Conservation (phyloP, 768 basidiomycete genomes). For the Suillus weaverae region DNA sequence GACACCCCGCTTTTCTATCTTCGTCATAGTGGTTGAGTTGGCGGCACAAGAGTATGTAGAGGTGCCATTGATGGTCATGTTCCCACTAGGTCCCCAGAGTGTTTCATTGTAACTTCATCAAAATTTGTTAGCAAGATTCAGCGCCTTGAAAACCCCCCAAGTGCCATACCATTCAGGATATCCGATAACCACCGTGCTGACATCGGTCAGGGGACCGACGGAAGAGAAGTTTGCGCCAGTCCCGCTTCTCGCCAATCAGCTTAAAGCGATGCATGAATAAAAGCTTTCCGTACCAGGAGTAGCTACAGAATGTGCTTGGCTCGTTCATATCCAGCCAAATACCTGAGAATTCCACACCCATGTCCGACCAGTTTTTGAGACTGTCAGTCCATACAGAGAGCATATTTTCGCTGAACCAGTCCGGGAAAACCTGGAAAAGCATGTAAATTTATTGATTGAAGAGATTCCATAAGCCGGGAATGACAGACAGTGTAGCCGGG, state of each 20-base stretch:
- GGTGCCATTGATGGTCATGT: conserved; percentile 69
- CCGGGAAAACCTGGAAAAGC: conserved; percentile 49
- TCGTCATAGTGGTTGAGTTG: conserved; percentile 11
- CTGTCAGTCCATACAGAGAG: conserved; percentile 62
- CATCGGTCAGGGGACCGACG: conserved; percentile 52
- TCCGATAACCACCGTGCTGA: conserved; percentile 49
- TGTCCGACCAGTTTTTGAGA: conserved; percentile 51
- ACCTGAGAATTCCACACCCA: conserved; percentile 59
- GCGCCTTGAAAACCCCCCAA: background rate
- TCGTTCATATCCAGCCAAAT: conserved; percentile 77
- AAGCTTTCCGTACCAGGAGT: conserved; percentile 45
- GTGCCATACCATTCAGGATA: conserved; percentile 68
- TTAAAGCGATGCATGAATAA: background rate
- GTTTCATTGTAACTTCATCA: conserved; percentile 58
- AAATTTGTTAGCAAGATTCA: background rate
- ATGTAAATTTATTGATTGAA: background rate
- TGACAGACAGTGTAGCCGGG: conserved; percentile 64
- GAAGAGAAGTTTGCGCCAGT: conserved; percentile 57
- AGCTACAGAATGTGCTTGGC: conserved; percentile 60
- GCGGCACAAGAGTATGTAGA: conserved; percentile 46
- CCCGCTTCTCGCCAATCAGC: conserved; percentile 31
- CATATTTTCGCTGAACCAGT: conserved; percentile 58
- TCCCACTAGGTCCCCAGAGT: conserved; percentile 67
- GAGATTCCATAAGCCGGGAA: background rate
- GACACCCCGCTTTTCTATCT: conserved; percentile 43